Conservation (phyloP, 2,329 filamentous ascomycete species). For the Paraphaeosphaeria minitans region DNA sequence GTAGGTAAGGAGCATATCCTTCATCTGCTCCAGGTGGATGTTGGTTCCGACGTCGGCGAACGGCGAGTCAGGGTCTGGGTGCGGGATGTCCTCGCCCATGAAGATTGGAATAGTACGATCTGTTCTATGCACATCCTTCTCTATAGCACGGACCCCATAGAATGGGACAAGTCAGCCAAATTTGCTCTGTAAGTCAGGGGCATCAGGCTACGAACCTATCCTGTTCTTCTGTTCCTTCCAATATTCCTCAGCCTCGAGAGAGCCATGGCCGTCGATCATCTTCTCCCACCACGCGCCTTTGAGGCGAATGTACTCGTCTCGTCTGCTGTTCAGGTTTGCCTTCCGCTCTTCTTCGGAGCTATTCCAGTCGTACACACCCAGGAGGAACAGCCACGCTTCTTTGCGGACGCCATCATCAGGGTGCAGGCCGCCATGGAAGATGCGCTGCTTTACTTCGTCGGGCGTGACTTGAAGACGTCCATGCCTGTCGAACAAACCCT, state of each 20-base stretch:
- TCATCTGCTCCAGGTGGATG: conserved; percentile 97
- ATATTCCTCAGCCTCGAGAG: conserved; percentile 85
- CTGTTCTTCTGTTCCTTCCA: conserved; percentile 93
- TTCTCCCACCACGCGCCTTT: conserved; percentile 98
- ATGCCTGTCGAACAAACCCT: conserved; percentile 81
- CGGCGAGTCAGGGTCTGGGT: conserved; percentile 93
- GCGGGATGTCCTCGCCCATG: conserved; percentile 92
- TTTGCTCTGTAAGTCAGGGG: conserved; percentile 2
- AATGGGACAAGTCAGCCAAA: conserved; percentile 57
- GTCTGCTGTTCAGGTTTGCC: conserved; percentile 78
- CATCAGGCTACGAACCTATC: conserved; percentile 71
- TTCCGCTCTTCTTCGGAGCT: conserved; percentile 84
- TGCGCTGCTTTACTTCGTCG: conserved; percentile 94
- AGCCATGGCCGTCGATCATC: conserved; percentile 79
- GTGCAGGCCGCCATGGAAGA: conserved; percentile 93
- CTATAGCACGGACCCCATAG: conserved; percentile 65
- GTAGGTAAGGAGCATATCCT: conserved; percentile 98
- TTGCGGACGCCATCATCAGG: conserved; percentile 90
- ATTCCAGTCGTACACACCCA: conserved; percentile 93
- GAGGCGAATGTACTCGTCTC: conserved; percentile 91
- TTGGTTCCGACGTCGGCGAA: conserved; percentile 94
- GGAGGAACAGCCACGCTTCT: conserved; percentile 92
- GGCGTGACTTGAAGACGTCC: conserved; percentile 79
- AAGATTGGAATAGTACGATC: conserved; percentile 96
- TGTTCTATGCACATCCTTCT: conserved; percentile 98